A percentile compares a stretch with the other conserved stretches of the same genome.
phyloP scores from a whole-genome alignment of 176 grass and related monocot species.

The Aechmea fasciata region DNA sequence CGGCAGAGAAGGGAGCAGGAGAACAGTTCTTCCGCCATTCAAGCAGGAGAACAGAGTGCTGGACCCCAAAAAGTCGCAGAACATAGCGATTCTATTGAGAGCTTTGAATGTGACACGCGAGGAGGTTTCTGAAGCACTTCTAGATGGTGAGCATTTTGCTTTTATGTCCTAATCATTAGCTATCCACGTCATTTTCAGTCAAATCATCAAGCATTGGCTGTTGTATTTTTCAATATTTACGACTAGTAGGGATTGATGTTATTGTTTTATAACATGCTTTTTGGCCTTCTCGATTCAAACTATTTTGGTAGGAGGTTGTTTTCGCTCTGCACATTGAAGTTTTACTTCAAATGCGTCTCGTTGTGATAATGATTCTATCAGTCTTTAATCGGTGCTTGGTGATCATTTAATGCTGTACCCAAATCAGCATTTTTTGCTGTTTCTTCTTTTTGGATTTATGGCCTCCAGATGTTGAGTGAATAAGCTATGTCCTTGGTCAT shows the following conservation, averaged over 20 bases:
- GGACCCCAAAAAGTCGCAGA: constrained; percentile 98
- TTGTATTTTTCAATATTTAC: too few species aligned
- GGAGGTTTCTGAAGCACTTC: constrained; percentile 77
- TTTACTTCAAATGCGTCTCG: background rate
- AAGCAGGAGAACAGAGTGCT: constrained; percentile 95
- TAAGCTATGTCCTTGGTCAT: too few species aligned
- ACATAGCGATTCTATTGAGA: constrained; percentile 87
- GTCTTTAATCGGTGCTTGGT: too few species aligned
- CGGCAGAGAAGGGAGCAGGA: constrained; percentile 51
- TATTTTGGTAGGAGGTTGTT: constrained; percentile 33
- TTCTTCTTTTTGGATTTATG: too few species aligned
- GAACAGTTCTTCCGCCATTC: constrained; percentile 27
- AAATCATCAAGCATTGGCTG: too few species aligned
- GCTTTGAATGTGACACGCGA: constrained; percentile 90
- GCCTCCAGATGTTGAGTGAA: too few species aligned
- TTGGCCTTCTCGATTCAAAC: background rate
- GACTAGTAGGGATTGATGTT: too few species aligned
- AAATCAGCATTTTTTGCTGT: too few species aligned
- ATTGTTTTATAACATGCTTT: too few species aligned
- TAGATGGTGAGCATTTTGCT: constrained; percentile 59
- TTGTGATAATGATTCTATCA: background rate
- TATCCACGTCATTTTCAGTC: background rate
- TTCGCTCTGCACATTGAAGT: background rate
- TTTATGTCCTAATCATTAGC: background rate
- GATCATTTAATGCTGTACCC: too few species aligned